These are phyloP conservation scores for Pestalotiopsis fici DNA, from an alignment of 2,329 filamentous ascomycete genomes.

Conservation along the genomic window DNA sequence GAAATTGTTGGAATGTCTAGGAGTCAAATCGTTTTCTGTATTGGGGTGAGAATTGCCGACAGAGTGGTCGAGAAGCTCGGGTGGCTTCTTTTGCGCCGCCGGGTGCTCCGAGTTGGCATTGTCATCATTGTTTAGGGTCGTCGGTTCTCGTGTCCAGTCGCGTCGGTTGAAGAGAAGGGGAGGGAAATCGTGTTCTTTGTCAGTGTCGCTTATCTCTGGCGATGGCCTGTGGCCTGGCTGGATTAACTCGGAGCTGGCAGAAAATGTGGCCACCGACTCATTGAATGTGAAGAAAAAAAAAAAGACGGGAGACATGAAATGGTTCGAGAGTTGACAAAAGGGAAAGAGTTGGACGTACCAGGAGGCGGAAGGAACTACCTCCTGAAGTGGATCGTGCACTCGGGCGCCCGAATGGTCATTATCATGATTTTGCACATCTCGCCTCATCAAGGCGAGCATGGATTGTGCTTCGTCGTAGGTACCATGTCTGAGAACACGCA, in stretches of 20 bases:
- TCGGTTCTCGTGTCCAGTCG: neutral
- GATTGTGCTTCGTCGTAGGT: neutral
- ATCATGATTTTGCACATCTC: neutral
- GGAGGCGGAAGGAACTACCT: neutral
- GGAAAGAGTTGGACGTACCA: too few species aligned
- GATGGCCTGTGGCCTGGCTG: neutral
- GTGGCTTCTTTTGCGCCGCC: neutral
- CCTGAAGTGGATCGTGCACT: neutral
- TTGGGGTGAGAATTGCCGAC: neutral
- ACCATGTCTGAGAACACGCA: neutral
- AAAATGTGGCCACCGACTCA: neutral
- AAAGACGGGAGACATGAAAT: too few species aligned
- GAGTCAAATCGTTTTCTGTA: neutral
- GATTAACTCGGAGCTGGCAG: neutral
- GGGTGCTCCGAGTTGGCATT: neutral
- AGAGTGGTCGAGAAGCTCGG: neutral
- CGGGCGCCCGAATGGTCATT: neutral
- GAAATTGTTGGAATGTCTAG: neutral
- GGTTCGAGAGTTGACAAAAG: too few species aligned
- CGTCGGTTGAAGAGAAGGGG: slow-evolving; percentile 1
- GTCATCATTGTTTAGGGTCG: neutral
- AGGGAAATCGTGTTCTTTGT: neutral
- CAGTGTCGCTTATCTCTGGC: neutral
- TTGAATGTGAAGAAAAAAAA: too few species aligned
- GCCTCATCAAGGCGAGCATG: neutral